phyloP scores from a whole-genome alignment of 305 asterid species.

The Rubia peregrina region DNA sequence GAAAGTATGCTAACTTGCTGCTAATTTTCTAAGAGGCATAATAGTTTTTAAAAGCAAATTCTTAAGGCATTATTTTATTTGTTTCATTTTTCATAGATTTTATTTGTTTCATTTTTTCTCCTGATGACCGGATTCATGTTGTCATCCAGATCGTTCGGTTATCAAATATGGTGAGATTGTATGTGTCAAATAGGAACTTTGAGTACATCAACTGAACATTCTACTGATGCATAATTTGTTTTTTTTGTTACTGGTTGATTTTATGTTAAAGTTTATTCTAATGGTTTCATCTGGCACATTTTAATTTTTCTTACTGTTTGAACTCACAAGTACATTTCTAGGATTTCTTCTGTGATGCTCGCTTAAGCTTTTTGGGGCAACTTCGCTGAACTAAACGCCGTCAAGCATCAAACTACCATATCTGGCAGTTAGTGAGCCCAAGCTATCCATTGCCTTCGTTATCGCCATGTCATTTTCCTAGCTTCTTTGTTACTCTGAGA shows the following conservation, averaged over 20 bases:
- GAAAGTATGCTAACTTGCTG: background rate
- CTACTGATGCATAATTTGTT: background rate
- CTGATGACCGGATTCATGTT: no score
- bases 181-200: conserved; percentile 41
- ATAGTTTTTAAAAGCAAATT: background rate
- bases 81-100: conserved; percentile 42
- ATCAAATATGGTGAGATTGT: conserved; percentile 93
- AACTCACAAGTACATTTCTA: no score
- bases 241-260: background rate
- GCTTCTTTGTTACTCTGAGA: background rate
- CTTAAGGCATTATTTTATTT: background rate
- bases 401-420: background rate
- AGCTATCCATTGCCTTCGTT: background rate
- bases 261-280: background rate
- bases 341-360: no score
- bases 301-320: no score
- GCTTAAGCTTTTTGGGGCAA: background rate
- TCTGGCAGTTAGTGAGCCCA: background rate
- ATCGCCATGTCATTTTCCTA: background rate
- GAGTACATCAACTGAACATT: background rate
- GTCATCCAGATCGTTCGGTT: conserved; percentile 47
- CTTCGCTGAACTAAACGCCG: background rate
- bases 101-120: no score
- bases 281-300: background rate
- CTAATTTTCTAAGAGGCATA: background rate